Evolutionary conservation across 2,329 filamentous ascomycete species (phyloP).

Genomic region (Sporothrix sp.): DNA sequence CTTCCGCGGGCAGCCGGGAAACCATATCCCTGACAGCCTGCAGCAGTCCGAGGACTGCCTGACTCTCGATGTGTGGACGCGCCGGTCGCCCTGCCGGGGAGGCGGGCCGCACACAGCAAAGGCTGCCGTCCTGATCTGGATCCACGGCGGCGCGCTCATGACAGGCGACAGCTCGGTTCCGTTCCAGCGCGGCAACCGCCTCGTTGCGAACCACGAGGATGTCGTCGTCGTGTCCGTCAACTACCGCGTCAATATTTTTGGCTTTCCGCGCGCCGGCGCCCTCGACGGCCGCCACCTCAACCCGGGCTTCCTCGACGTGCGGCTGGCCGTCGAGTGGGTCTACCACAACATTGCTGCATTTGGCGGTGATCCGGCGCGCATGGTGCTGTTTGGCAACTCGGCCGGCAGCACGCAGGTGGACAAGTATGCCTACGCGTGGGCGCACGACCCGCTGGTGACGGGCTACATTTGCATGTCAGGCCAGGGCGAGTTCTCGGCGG

Average conservation of each 20-base stretch:
- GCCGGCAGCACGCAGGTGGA: neutral
- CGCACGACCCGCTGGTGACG: neutral
- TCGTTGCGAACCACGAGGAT: conserved; percentile 31
- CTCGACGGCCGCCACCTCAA: conserved; percentile 25
- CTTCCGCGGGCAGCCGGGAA: neutral
- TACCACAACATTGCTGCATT: conserved; percentile 36
- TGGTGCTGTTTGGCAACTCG: conserved; percentile 1
- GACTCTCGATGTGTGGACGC: neutral
- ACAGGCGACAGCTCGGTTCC: conserved; percentile 22
- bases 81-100: neutral
- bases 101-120: neutral
- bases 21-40: neutral
- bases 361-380: conserved; percentile 16
- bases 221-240: conserved; percentile 38
- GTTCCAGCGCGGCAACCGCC: conserved; percentile 32
- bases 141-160: conserved; percentile 13
- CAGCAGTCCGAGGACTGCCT: conserved; percentile 1
- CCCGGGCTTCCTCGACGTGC: conserved; percentile 39
- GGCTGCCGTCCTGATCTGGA: neutral
- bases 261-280: conserved; percentile 28
- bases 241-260: conserved; percentile 35
- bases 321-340: conserved; percentile 39
- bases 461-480: conserved; percentile 3
- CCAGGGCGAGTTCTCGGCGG: conserved; percentile 1
- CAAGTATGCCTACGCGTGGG: neutral